phyloP scores from a whole-genome alignment of 108 stramenopile species.

The Aurantiochytrium sp. region DNA sequence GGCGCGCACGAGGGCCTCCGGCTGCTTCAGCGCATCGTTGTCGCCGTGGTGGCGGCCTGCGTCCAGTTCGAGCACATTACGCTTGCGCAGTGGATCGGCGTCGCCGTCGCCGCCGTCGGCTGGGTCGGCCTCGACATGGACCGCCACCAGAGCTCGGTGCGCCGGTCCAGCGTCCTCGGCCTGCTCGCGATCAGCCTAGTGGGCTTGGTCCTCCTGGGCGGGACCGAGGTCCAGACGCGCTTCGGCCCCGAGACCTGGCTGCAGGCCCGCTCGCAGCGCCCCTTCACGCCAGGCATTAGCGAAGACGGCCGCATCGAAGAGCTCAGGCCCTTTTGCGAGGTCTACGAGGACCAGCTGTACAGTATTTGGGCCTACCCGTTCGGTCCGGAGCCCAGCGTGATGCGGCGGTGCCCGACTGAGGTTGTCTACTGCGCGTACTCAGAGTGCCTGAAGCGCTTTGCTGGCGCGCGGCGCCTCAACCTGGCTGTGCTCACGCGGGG shows the following conservation, averaged over 20 bases:
- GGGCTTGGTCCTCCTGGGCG: not conserved
- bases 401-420: not conserved
- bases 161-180: not conserved
- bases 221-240: not conserved
- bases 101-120: not conserved
- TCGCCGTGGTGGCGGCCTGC: not conserved
- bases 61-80: not conserved
- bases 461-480: not conserved
- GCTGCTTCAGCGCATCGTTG: not conserved
- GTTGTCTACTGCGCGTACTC: not conserved
- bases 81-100: not conserved
- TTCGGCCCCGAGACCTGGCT: not conserved
- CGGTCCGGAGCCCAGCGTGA: not conserved
- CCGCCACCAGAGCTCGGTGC: not conserved
- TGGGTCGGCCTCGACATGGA: not conserved
- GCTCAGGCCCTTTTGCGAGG: not conserved
- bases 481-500: not conserved
- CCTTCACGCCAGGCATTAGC: not conserved
- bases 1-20: not conserved
- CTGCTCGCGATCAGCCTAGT: not conserved
- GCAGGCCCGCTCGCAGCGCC: not conserved
- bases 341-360: conserved; percentile 5
- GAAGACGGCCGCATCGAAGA: not conserved
- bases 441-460: not conserved
- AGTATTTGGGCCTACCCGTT: not conserved